A percentile compares a stretch with the other conserved stretches of the same genome.
Conservation (phyloP, 2,329 filamentous ascomycete genomes). For the Leptographium lundbergii region DNA sequence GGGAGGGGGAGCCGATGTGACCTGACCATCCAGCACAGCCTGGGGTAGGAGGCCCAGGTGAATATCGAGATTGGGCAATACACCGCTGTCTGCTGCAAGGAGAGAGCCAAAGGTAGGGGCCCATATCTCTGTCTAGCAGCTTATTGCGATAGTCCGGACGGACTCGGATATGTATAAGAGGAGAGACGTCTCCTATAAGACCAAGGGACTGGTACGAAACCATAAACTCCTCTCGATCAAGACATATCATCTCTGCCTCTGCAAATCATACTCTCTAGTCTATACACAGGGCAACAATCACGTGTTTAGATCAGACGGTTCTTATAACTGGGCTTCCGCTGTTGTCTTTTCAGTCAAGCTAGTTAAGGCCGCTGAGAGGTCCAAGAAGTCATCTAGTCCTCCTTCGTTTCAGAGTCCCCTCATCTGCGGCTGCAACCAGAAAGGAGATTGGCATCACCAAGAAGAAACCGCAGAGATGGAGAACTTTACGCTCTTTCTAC, state of each 20-base stretch:
- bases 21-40: not conserved
- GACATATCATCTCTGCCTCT: not conserved
- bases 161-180: not conserved
- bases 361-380: too few species aligned
- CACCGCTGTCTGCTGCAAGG: not conserved
- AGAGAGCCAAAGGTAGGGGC: not conserved
- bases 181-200: not conserved
- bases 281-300: too few species aligned
- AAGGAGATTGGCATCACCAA: not conserved
- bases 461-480: slow-evolving; percentile 19
- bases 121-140: not conserved
- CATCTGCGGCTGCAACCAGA: not conserved
- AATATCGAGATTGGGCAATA: not conserved
- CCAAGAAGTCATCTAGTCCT: not conserved
- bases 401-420: not conserved
- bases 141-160: not conserved
- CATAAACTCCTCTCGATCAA: not conserved
- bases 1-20: not conserved
- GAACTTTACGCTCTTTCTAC: slow-evolving; percentile 24
- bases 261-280: too few species aligned
- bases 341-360: too few species aligned
- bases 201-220: not conserved
- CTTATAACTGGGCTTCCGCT: too few species aligned
- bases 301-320: too few species aligned
- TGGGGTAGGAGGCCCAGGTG: not conserved